These are phyloP conservation scores for Podospora bellae-mahoneyi DNA, from an alignment of 495 filamentous ascomycete genomes.

Conservation along the genomic window DNA sequence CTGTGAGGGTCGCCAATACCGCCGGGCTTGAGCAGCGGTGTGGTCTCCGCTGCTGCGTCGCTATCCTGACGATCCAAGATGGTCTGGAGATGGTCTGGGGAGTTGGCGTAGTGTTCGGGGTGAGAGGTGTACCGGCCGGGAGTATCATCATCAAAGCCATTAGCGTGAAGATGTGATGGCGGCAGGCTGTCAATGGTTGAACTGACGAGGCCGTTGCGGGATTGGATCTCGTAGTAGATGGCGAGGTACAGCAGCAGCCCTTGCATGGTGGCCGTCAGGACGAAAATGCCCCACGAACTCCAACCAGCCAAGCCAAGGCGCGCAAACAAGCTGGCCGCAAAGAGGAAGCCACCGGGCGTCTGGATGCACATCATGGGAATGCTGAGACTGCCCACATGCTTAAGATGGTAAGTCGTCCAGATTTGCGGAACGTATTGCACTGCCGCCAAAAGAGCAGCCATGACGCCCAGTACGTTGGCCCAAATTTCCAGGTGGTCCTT, in stretches of 20 bases:
- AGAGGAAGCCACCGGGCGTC: constrained; percentile 86
- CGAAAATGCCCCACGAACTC: constrained; percentile 90
- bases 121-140: constrained; percentile 41
- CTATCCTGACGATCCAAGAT: constrained; percentile 42
- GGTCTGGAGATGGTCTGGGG: constrained; percentile 40
- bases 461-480: constrained; percentile 80
- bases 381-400: constrained; percentile 81
- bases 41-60: constrained; percentile 41
- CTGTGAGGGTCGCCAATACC: constrained; percentile 33
- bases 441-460: constrained; percentile 71
- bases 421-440: constrained; percentile 96
- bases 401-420: constrained; percentile 78
- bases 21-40: constrained; percentile 41
- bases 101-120: constrained; percentile 39
- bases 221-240: constrained; percentile 64
- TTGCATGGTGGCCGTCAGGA: constrained; percentile 82
- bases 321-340: constrained; percentile 77
- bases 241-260: constrained; percentile 77
- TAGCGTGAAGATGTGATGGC: constrained; percentile 27
- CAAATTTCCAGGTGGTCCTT: constrained; percentile 62
- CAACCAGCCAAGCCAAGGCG: constrained; percentile 79
- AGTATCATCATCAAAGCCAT: constrained; percentile 32
- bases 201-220: constrained; percentile 13
- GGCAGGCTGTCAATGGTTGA: constrained; percentile 19
- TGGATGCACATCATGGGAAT: constrained; percentile 99